These are phyloP conservation scores for Brassica balearica DNA, from an alignment of 441 rosid genomes.

Conservation along the genomic window DNA sequence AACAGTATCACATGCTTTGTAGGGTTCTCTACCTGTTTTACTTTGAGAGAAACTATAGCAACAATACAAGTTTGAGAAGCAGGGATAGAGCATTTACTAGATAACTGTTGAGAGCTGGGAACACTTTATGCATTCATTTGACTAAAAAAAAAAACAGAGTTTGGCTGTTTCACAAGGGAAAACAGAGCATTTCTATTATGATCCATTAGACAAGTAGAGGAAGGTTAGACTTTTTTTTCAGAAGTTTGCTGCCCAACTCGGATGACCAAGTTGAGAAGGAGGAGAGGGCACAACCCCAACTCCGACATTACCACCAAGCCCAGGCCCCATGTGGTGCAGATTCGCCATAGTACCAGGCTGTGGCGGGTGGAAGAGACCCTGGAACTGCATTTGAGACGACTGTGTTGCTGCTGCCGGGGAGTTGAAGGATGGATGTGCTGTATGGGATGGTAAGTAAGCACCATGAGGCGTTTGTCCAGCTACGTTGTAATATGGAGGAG, in stretches of 20 bases:
- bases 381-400: slow-evolving; percentile 92
- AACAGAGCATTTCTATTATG: slow-evolving; percentile 55
- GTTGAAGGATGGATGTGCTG: slow-evolving; percentile 78
- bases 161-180: slow-evolving; percentile 55
- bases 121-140: slow-evolving; percentile 53
- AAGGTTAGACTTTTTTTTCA: slow-evolving; percentile 57
- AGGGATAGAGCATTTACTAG: not conserved
- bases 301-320: slow-evolving; percentile 79
- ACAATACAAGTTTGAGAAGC: not conserved
- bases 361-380: slow-evolving; percentile 77
- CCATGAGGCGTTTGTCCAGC: slow-evolving; percentile 86
- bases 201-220: slow-evolving; percentile 56
- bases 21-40: slow-evolving; percentile 18
- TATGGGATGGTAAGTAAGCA: slow-evolving; percentile 79
- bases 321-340: slow-evolving; percentile 81
- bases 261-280: slow-evolving; percentile 86
- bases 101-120: not conserved
- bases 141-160: slow-evolving; percentile 41
- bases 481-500: slow-evolving; percentile 76
- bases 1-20: slow-evolving; percentile 20
- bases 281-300: slow-evolving; percentile 74
- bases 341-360: slow-evolving; percentile 73
- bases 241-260: slow-evolving; percentile 89
- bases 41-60: slow-evolving; percentile 1
- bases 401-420: slow-evolving; percentile 69